These are phyloP conservation scores for Hypoxylon sp. DNA, from an alignment of 2,329 filamentous ascomycete genomes.

Conservation along the genomic window DNA sequence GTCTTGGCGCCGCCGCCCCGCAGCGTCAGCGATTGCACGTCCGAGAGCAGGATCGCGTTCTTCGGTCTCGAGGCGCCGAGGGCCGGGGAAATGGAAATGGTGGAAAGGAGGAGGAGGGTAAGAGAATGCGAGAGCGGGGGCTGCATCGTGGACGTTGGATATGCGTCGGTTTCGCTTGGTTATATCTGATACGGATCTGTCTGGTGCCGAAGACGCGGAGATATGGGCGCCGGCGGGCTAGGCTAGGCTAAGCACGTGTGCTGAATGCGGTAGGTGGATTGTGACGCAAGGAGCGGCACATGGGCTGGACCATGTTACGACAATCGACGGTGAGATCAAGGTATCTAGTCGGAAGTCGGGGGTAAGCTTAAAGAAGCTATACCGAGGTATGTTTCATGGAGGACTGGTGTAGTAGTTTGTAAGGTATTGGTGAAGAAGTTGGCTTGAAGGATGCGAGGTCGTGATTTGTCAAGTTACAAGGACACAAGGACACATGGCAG, in stretches of 20 bases:
- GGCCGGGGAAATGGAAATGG: constrained; percentile 38
- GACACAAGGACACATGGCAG: constrained; percentile 16
- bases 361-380: constrained; percentile 16
- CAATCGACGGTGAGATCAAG: constrained; percentile 5
- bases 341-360: neutral
- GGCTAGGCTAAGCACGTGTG: neutral
- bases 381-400: constrained; percentile 8
- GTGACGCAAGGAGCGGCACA: constrained; percentile 12
- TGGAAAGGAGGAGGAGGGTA: constrained; percentile 39
- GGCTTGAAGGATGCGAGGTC: neutral
- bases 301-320: constrained; percentile 12
- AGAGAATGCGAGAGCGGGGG: constrained; percentile 4
- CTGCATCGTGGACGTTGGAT: constrained; percentile 29
- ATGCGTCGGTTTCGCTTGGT: constrained; percentile 10
- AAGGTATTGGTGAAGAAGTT: constrained; percentile 1
- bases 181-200: constrained; percentile 1
- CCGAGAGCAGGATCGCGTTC: constrained; percentile 70
- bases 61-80: constrained; percentile 56
- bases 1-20: constrained; percentile 75
- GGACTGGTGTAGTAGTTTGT: neutral
- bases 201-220: neutral
- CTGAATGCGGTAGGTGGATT: constrained; percentile 7
- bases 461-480: neutral
- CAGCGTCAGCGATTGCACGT: constrained; percentile 84
- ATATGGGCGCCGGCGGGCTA: neutral